Conservation (phyloP, 768 basidiomycete species). For the Suillus subluteus region DNA sequence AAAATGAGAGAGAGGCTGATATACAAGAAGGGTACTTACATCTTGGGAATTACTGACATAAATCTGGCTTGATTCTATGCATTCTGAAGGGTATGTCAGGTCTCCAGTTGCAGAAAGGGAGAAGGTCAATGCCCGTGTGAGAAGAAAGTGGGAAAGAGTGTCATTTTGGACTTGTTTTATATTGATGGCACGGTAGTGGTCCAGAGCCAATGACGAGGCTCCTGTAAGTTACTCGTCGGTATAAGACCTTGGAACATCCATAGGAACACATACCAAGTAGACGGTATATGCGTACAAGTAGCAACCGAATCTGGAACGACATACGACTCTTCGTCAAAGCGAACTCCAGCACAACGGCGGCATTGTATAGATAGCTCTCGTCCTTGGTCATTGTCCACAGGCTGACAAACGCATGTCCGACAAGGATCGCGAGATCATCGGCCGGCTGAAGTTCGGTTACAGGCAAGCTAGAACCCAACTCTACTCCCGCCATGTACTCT, state of each 20-base stretch:
- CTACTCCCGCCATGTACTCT: constrained; percentile 69
- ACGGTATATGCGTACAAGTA: constrained; percentile 82
- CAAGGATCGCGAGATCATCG: constrained; percentile 82
- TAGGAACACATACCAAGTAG: constrained; percentile 60
- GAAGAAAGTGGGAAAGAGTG: constrained; percentile 82
- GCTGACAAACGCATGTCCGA: constrained; percentile 67
- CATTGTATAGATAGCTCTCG: constrained; percentile 63
- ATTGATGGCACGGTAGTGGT: constrained; percentile 78
- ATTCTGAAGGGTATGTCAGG: constrained; percentile 74
- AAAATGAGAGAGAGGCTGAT: constrained; percentile 13
- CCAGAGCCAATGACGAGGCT: constrained; percentile 69
- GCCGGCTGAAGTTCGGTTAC: constrained; percentile 83
- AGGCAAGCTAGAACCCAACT: constrained; percentile 66
- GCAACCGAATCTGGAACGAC: constrained; percentile 76
- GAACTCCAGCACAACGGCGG: constrained; percentile 70
- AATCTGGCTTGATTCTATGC: constrained; percentile 79
- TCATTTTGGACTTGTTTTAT: constrained; percentile 89
- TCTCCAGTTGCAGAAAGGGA: constrained; percentile 78
- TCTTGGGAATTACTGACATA: constrained; percentile 82
- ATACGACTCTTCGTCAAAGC: constrained; percentile 73
- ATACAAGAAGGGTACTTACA: constrained; percentile 40
- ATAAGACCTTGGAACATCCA: background rate
- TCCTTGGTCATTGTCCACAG: constrained; percentile 62
- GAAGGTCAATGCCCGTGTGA: constrained; percentile 79
- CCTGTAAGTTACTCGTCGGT: constrained; percentile 43